Evolutionary conservation across 2,329 filamentous ascomycete species (phyloP).

Genomic region (Emergomyces pasteurianus): DNA sequence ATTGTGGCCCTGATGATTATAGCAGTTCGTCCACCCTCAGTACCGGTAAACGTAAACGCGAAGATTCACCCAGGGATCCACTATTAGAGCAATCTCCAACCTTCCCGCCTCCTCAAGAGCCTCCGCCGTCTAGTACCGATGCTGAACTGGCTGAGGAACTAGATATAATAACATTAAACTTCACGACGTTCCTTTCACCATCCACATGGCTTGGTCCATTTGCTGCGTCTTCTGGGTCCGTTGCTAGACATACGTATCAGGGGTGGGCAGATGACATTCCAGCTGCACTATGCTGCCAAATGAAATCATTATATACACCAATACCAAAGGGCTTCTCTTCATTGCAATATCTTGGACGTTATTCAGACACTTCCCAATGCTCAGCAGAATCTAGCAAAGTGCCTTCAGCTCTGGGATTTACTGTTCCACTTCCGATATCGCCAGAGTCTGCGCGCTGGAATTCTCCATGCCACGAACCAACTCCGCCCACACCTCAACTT

Average conservation of each 20-base stretch:
- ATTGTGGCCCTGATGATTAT: not conserved
- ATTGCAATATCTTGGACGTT: not conserved
- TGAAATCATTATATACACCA: not conserved
- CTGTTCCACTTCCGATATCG: not conserved
- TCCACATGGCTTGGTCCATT: conserved; percentile 1
- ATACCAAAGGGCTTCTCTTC: not conserved
- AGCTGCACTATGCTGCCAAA: not conserved
- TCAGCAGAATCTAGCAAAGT: not conserved
- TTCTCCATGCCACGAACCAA: not conserved
- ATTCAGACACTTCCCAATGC: not conserved
- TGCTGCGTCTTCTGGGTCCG: not conserved
- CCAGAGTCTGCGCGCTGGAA: not conserved
- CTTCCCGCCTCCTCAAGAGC: not conserved
- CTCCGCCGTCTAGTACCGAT: not conserved
- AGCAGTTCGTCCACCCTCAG: not conserved
- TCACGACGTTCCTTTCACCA: not conserved
- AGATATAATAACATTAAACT: not conserved
- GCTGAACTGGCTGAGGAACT: not conserved
- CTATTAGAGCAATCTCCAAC: not conserved
- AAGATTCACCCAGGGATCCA: not conserved
- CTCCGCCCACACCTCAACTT: not conserved
- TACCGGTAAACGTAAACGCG: not conserved
- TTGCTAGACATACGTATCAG: not conserved
- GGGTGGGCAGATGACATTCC: not conserved
- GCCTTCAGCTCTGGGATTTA: not conserved